Base-by-base conservation (phyloP, 805 yeast species). In the Yarrowia bubula region DNA sequence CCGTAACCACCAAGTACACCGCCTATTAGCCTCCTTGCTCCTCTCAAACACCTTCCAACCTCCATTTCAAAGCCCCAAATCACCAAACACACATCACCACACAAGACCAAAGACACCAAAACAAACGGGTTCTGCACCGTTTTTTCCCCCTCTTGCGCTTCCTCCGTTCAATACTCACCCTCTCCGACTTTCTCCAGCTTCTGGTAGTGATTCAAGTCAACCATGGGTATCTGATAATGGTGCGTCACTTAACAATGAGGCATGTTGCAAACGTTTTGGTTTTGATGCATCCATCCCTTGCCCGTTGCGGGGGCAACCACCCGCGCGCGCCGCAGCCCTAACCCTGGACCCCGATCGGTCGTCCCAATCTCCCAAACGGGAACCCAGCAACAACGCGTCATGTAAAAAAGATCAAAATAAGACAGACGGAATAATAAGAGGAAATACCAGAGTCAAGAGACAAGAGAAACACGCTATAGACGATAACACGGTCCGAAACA, bases 181-280 rank as follows among this genome's bases (percentile, higher is more conserved):
- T 95, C 99, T 51, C 99, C 99, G 61, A 95, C 90, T 77, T 95
- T 95, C 76, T 95, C 99, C 69, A 93, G 85, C 72, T 96, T 89
- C 75, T 92, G 96, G 77, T 88, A 93, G 76, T 93, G 96, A 41
- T 92, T 86, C 68, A 95, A 80, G 72, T 95, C 98, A 53, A 89
- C 92, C 92, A 90, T 90, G 43, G 28, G 68, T 44, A 39, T 35
- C 32, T 51, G 55, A 55, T 39, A 39, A 55, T 55, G 61, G 47
- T 55, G 61, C 47, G 61, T 55, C 31, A 41, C 61, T 55, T 55
- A 41, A 55, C 61, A 55, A 41, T 39, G 28, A 31, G 32, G 28
- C 61, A 51, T 55, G 61, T 55, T 55, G 61, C 47, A 55, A 41
- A 55, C 61, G 61, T 55, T 55, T 41, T 55, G 61, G 61, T 55